Base-by-base conservation (phyloP, 768 basidiomycete genomes). In the Gymnopilus junonius region DNA sequence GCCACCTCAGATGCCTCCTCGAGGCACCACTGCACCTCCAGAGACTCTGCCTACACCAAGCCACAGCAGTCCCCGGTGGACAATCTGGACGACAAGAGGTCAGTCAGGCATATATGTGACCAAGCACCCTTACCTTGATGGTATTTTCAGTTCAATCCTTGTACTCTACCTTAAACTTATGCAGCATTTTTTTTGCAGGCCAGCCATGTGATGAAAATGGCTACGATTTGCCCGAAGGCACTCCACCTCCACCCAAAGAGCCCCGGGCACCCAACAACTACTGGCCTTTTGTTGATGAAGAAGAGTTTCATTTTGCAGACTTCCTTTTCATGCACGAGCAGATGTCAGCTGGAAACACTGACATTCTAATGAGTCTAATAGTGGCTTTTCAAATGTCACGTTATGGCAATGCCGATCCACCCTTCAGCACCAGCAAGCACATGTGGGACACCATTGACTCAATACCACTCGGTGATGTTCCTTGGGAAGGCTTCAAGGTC, bases 351-450 rank as follows among this genome's bases (percentile, higher is more conserved):
- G 59, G 56, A 8, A 53, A 70, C 14, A 73, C 75, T 8, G 59
- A 73, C 42, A 32, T 60, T 3, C 65, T 74, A 8, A 58, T 74
- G 17, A 45, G 72, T n/a, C 32, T 71, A 6, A 71, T 69, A 71
- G 67, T 46, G 11, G 43, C 42, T 53, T 25, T 4, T 4, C 43
- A 45, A 25, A 20, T 6, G 7, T 45, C 43, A 7, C 11, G 12
- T 6, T 20, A 45, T 3, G 43, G 43, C 2, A 12, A 45, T 6
- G 43, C 35, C 10, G 35, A 25, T 20, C 43, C 17, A 8, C 43
- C 43, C n/a, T 45, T 45, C 43, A 45, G 43, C 43, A 20, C 11
- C 12, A 12, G n/a, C 50, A 53, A 53, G 25, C 20, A 53, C 4
- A 53, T 53, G 50, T n/a, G 10, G 5, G 27, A 27, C 27, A 4